A percentile compares a stretch with the other conserved stretches of the same genome.
Conservation (phyloP, 1,284 basidiomycete genomes). For the Tremellales sp. region DNA sequence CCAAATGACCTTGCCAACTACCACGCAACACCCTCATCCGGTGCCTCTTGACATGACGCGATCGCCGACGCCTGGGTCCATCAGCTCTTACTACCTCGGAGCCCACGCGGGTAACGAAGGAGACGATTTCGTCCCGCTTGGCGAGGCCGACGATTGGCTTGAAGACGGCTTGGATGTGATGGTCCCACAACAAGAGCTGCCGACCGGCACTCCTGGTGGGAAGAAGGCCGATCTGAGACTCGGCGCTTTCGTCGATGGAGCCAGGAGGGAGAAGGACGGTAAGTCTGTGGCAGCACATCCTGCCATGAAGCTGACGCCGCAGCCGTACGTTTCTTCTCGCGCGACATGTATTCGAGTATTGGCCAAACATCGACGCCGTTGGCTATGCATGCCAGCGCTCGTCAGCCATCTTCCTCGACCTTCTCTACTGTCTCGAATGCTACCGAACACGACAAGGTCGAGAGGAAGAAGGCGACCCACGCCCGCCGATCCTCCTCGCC, state of each 20-base stretch:
- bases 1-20: constrained; percentile 8
- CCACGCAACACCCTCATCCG: constrained; percentile 25
- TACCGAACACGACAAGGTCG: neutral
- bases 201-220: constrained; percentile 25
- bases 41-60: constrained; percentile 9
- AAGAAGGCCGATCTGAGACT: constrained; percentile 16
- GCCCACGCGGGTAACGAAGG: constrained; percentile 8
- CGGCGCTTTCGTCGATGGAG: constrained; percentile 19
- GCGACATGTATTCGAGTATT: constrained; percentile 24
- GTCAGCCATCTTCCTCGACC: neutral
- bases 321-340: constrained; percentile 33
- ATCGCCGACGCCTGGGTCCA: constrained; percentile 1
- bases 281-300: constrained; percentile 4
- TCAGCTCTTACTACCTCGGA: constrained; percentile 7
- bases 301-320: neutral
- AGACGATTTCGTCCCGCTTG: constrained; percentile 8
- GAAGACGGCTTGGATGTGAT: constrained; percentile 19
- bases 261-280: constrained; percentile 20
- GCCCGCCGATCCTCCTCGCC: constrained; percentile 30
- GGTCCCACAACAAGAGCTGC: constrained; percentile 12
- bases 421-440: neutral
- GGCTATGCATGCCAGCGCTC: neutral
- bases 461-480: neutral
- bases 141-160: constrained; percentile 9
- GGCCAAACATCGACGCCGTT: neutral